phyloP scores from a whole-genome alignment of 345 rosid genomes.

The Clausena lansium region DNA sequence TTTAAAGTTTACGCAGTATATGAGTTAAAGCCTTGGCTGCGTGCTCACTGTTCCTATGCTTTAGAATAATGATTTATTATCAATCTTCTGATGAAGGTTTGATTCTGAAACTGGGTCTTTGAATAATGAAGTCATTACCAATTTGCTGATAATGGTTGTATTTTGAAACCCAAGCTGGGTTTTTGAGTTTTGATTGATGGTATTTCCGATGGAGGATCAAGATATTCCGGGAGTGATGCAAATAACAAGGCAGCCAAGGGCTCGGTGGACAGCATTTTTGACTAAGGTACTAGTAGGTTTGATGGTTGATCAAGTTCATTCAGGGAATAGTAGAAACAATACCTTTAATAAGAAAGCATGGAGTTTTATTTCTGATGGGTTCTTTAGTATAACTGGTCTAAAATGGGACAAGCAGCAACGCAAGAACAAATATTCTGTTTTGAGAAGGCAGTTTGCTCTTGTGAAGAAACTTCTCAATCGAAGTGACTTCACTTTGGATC shows the following conservation, averaged over 20 bases:
- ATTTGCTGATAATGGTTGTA: not conserved
- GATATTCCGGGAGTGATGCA: conserved; percentile 28
- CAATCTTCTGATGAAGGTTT: not conserved
- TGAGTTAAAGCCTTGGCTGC: too few species aligned
- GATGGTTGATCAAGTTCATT: conserved; percentile 42
- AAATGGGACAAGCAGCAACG: conserved; percentile 49
- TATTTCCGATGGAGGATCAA: conserved; percentile 25
- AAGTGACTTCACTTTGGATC: conserved; percentile 41
- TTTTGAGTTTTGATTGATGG: not conserved
- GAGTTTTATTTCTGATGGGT: conserved; percentile 37
- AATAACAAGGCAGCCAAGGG: conserved; percentile 30
- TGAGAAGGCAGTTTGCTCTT: conserved; percentile 39
- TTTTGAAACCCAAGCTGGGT: not conserved
- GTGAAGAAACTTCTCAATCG: conserved; percentile 40
- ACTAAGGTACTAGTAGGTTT: conserved; percentile 45
- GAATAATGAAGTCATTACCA: not conserved
- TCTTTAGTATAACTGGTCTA: conserved; percentile 35
- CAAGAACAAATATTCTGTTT: conserved; percentile 34
- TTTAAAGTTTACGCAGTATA: too few species aligned
- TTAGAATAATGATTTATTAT: not conserved
- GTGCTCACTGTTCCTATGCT: not conserved
- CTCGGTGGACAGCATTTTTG: conserved; percentile 40
- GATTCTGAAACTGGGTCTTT: not conserved
- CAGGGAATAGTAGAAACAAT: conserved; percentile 41
- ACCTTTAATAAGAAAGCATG: conserved; percentile 44